Percentiles rank a stretch among this genome's conserved stretches.
phyloP scores from a whole-genome alignment of 116 monocot species.

The Iris pallida region DNA sequence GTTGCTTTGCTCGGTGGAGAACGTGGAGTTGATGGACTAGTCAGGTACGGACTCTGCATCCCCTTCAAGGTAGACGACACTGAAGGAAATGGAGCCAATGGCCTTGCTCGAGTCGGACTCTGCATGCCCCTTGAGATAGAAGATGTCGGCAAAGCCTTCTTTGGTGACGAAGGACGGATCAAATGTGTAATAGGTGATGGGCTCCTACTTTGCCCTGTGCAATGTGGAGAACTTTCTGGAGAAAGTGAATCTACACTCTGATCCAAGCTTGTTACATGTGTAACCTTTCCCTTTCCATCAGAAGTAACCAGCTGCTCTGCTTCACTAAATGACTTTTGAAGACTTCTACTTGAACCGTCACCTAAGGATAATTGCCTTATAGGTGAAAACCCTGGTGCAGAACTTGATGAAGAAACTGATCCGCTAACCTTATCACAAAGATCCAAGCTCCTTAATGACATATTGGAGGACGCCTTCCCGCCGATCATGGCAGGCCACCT shows the following conservation, averaged over 20 bases:
- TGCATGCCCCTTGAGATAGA: too few species aligned
- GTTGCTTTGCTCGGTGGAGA: conserved; percentile 15
- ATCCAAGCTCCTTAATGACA: conserved; percentile 47
- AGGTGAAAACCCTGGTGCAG: conserved; percentile 46
- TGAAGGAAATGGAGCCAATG: too few species aligned
- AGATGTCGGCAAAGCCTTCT: conserved; percentile 16
- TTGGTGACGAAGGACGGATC: conserved; percentile 43
- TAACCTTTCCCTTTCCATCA: conserved; percentile 21
- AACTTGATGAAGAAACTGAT: conserved; percentile 23
- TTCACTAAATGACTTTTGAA: conserved; percentile 31
- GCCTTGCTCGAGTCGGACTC: too few species aligned
- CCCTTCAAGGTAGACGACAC: conserved; percentile 15
- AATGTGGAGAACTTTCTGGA: conserved; percentile 15
- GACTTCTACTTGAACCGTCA: conserved; percentile 19
- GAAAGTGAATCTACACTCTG: conserved; percentile 16
- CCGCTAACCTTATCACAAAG: conserved; percentile 34
- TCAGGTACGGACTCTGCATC: conserved; percentile 19
- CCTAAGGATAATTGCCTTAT: conserved; percentile 13
- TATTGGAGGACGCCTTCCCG: conserved; percentile 36
- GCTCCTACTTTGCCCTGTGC: conserved; percentile 23
- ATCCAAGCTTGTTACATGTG: background rate
- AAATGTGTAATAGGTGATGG: conserved; percentile 23
- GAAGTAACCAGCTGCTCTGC: conserved; percentile 20
- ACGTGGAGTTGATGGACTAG: conserved; percentile 26
- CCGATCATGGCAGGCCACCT: conserved; percentile 45